Evolutionary conservation across 208 protist species (phyloP).

Genomic region (Trypanosoma mega): DNA sequence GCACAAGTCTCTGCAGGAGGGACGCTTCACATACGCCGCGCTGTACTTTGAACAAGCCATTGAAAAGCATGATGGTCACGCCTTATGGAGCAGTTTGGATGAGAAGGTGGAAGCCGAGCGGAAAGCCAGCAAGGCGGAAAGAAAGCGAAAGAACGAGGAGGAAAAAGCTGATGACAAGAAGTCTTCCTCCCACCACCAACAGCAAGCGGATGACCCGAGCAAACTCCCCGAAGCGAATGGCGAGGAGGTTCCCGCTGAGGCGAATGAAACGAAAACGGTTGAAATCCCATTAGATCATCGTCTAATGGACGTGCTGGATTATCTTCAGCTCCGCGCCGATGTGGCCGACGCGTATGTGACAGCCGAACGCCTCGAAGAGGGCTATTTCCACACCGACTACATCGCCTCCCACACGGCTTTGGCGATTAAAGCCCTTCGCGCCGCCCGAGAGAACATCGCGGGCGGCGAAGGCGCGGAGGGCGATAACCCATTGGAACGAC

Average conservation of each 20-base stretch:
- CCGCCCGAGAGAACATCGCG: neutral
- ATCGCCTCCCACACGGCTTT: slow-evolving; percentile 16
- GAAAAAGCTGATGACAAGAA: slow-evolving; percentile 9
- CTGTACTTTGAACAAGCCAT: slow-evolving; percentile 47
- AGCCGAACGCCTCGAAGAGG: slow-evolving; percentile 17
- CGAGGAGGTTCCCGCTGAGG: slow-evolving; percentile 1
- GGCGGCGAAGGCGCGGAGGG: neutral
- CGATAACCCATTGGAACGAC: slow-evolving; percentile 8
- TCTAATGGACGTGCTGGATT: slow-evolving; percentile 30
- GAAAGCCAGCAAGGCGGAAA: slow-evolving; percentile 1
- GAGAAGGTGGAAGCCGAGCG: slow-evolving; percentile 10
- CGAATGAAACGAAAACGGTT: slow-evolving; percentile 8
- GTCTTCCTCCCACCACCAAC: neutral
- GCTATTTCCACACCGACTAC: slow-evolving; percentile 13
- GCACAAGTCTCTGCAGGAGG: slow-evolving; percentile 28
- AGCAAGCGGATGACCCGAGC: neutral
- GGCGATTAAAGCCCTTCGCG: slow-evolving; percentile 4
- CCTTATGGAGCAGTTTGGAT: slow-evolving; percentile 31
- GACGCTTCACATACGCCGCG: slow-evolving; percentile 47
- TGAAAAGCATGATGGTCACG: slow-evolving; percentile 33
- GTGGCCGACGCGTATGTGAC: slow-evolving; percentile 33
- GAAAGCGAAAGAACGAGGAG: slow-evolving; percentile 13
- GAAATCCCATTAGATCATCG: slow-evolving; percentile 35
- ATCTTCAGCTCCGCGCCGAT: slow-evolving; percentile 28
- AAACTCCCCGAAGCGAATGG: slow-evolving; percentile 2